These are phyloP conservation scores for Coemansia sp. DNA, from an alignment of 192 early-diverging fungal genomes.

Conservation along the genomic window DNA sequence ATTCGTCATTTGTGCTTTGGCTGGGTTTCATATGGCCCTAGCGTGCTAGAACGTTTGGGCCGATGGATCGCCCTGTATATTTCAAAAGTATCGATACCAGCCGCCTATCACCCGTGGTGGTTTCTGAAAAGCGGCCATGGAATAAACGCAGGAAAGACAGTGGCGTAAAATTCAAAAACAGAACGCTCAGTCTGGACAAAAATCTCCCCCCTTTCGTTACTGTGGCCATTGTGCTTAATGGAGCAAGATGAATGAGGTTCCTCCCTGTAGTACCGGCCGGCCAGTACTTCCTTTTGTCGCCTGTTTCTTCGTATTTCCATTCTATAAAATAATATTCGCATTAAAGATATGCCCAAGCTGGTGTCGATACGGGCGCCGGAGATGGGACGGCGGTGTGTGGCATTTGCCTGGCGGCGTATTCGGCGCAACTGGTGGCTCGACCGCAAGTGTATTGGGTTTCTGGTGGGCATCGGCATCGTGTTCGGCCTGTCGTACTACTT, in stretches of 20 bases:
- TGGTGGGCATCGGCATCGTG: constrained; percentile 9
- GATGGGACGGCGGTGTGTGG: neutral
- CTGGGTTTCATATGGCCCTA: too few relatives aligned
- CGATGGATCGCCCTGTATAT: too few relatives aligned
- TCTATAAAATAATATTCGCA: neutral
- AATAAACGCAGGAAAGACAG: too few relatives aligned
- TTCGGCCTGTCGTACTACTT: constrained; percentile 54
- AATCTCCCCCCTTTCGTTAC: neutral
- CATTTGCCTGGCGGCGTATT: constrained; percentile 22
- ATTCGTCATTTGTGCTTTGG: too few relatives aligned
- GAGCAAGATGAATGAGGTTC: too few relatives aligned
- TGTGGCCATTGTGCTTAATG: neutral
- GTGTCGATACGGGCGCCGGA: constrained; percentile 5
- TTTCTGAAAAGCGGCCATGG: too few relatives aligned
- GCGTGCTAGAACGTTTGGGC: too few relatives aligned
- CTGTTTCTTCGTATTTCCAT: neutral
- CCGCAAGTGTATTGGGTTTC: constrained; percentile 28
- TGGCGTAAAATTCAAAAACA: neutral
- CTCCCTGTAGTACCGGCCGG: too few relatives aligned
- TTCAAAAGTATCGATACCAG: too few relatives aligned
- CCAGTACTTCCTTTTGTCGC: too few relatives aligned
- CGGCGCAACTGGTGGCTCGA: constrained; percentile 55
- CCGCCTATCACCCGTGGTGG: too few relatives aligned
- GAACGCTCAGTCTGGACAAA: neutral
- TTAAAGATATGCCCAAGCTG: constrained; percentile 4